Conservation (phyloP, 2,329 filamentous ascomycete genomes). For the Orbilia ellipsospora region DNA sequence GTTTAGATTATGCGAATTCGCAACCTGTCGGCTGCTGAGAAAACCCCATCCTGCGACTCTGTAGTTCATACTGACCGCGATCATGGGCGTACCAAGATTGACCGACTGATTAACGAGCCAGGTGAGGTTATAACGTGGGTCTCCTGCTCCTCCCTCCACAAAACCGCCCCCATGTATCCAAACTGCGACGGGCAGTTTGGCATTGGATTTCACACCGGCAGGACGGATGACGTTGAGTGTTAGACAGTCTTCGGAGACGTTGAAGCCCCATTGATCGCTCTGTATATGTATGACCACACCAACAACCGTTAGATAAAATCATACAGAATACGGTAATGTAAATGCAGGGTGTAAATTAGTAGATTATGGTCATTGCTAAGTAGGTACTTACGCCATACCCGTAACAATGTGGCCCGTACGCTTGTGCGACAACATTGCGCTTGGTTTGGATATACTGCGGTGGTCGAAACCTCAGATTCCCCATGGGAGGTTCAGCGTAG, state of each 20-base stretch:
- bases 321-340: constrained; percentile 20
- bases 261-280: background rate
- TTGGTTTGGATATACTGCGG: constrained; percentile 60
- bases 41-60: constrained; percentile 68
- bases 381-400: constrained; percentile 58
- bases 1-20: constrained; percentile 67
- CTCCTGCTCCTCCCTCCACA: constrained; percentile 66
- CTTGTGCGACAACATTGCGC: constrained; percentile 57
- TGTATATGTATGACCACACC: background rate
- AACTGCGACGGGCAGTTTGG: constrained; percentile 60
- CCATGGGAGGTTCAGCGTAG: constrained; percentile 69
- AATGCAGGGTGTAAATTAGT: constrained; percentile 54
- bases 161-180: constrained; percentile 66
- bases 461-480: constrained; percentile 65
- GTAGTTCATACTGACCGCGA: constrained; percentile 69
- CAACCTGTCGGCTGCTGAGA: constrained; percentile 65
- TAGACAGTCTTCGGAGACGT: constrained; percentile 60
- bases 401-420: constrained; percentile 60
- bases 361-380: too few species aligned
- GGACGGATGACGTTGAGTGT: constrained; percentile 61
- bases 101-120: constrained; percentile 69
- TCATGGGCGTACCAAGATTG: constrained; percentile 67
- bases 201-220: constrained; percentile 5
- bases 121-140: constrained; percentile 72
- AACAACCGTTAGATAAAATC: too few species aligned